phyloP scores from a whole-genome alignment of 306 rosid species.

The Cucumis cinereus region DNA sequence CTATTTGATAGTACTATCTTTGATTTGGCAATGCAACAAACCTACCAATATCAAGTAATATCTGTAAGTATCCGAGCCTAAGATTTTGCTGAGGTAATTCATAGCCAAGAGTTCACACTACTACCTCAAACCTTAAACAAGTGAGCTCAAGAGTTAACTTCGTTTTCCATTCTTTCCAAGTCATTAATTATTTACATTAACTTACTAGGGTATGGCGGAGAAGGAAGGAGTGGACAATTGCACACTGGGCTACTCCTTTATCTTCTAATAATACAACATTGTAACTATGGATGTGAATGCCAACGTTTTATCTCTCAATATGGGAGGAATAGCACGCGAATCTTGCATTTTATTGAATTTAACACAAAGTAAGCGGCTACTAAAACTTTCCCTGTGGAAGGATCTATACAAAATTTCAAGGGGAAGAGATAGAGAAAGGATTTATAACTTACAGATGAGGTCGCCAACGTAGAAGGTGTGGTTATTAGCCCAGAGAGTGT shows the following conservation, averaged over 20 bases:
- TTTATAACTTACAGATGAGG: constrained; percentile 39
- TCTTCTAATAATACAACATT: not conserved
- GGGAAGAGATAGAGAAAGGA: not conserved
- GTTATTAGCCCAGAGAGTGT: constrained; percentile 84
- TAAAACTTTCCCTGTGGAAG: not conserved
- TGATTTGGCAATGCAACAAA: not conserved
- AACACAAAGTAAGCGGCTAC: not conserved
- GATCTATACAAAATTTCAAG: not conserved
- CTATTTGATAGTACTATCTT: too few relatives aligned
- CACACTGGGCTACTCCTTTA: not conserved
- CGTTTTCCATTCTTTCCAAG: not conserved
- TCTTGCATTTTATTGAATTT: not conserved
- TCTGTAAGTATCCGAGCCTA: not conserved
- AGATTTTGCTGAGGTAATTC: too few relatives aligned
- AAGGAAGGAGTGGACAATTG: not conserved
- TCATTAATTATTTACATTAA: not conserved
- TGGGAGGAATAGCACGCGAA: not conserved
- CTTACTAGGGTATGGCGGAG: not conserved
- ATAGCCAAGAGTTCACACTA: too few relatives aligned
- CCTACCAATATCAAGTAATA: not conserved
- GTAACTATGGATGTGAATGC: not conserved
- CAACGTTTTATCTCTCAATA: not conserved
- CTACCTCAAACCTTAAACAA: too few relatives aligned
- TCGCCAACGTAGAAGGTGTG: constrained; percentile 82
- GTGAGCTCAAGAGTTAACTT: too few relatives aligned